Evolutionary conservation across 2,329 filamentous ascomycete species (phyloP).

Genomic region (Aspergillus aculeatus): DNA sequence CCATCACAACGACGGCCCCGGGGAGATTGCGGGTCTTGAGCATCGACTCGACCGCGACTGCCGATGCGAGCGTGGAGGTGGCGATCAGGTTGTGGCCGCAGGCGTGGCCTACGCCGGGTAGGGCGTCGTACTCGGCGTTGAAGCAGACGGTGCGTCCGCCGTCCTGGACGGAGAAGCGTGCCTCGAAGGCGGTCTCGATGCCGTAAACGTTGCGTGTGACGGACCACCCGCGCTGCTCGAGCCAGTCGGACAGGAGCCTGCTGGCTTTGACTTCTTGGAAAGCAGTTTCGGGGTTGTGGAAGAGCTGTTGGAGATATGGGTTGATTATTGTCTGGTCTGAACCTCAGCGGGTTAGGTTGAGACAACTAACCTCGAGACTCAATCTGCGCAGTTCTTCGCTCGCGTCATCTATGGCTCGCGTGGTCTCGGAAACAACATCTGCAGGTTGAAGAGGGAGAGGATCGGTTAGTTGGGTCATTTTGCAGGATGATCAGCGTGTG

Average conservation of each 20-base stretch:
- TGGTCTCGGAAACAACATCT: background rate
- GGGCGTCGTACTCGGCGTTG: background rate
- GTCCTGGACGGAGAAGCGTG: background rate
- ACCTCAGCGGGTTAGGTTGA: too few relatives aligned
- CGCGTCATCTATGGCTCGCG: background rate
- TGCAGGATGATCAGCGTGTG: background rate
- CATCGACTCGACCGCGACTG: background rate
- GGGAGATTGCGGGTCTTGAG: background rate
- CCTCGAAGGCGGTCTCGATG: background rate
- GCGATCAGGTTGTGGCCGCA: slow-evolving; percentile 2
- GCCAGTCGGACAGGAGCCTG: background rate
- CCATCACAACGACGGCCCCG: background rate
- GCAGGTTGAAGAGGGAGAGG: background rate
- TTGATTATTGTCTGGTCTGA: background rate
- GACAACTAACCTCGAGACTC: background rate
- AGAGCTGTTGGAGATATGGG: background rate
- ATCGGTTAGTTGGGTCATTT: background rate
- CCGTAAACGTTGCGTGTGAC: background rate
- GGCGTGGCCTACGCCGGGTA: background rate
- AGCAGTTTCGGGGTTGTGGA: background rate
- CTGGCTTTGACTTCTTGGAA: slow-evolving; percentile 2
- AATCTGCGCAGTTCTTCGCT: background rate
- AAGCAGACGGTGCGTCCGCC: slow-evolving; percentile 1
- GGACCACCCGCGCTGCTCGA: background rate
- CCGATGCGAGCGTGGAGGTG: background rate